Conservation (phyloP, 2,329 filamentous ascomycete species). For the Venturia aucupariae region DNA sequence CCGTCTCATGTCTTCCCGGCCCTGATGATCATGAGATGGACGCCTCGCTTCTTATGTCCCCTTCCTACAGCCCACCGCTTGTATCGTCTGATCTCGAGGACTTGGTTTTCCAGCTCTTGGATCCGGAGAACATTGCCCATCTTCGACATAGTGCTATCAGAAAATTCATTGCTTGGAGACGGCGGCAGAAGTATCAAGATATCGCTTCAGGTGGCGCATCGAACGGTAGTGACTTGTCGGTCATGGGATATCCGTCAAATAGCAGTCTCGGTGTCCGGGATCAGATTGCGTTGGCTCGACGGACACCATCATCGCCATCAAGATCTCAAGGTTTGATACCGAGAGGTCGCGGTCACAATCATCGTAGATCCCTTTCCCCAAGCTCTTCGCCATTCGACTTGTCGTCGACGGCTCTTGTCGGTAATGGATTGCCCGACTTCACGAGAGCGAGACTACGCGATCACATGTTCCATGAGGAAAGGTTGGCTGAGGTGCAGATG, state of each 20-base stretch:
- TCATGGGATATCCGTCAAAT: not conserved
- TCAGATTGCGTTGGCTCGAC: slow-evolving; percentile 1
- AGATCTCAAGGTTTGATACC: not conserved
- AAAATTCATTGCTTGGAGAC: slow-evolving; percentile 68
- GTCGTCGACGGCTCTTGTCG: slow-evolving; percentile 22
- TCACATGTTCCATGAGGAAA: slow-evolving; percentile 48
- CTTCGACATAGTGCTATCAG: slow-evolving; percentile 73
- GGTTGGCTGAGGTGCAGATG: slow-evolving; percentile 58
- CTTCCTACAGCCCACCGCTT: slow-evolving; percentile 78
- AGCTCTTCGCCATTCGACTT: slow-evolving; percentile 17
- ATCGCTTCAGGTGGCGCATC: slow-evolving; percentile 7
- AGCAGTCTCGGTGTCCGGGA: not conserved
- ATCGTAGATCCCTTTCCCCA: not conserved
- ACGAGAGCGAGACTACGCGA: slow-evolving; percentile 43
- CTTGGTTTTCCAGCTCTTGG: slow-evolving; percentile 68
- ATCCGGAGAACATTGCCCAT: slow-evolving; percentile 67
- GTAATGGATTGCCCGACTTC: slow-evolving; percentile 42
- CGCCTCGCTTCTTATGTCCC: slow-evolving; percentile 84
- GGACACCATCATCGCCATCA: not conserved
- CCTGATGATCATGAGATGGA: slow-evolving; percentile 79
- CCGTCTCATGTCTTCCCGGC: slow-evolving; percentile 64
- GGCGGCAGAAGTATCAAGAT: slow-evolving; percentile 30
- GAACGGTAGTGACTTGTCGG: not conserved
- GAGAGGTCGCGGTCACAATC: not conserved
- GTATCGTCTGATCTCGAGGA: slow-evolving; percentile 61